phyloP scores from a whole-genome alignment of 2,329 filamentous ascomycete species.

The Fusarium mangiferae region DNA sequence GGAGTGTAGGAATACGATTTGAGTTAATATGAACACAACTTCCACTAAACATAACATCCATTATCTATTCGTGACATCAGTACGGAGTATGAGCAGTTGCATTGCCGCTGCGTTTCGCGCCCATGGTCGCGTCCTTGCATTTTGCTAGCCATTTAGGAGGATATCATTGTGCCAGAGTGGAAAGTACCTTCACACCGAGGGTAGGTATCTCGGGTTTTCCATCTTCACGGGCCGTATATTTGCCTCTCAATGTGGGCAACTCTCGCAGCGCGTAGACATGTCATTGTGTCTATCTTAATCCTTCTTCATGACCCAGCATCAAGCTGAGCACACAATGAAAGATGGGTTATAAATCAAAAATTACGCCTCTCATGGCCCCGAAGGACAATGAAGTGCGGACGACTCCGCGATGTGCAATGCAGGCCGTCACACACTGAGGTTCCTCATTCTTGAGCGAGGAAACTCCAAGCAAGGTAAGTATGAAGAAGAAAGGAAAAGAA shows the following conservation, averaged over 20 bases:
- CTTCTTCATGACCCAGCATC: conserved; percentile 48
- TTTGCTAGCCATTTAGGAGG: too few species aligned
- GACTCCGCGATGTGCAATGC: conserved; percentile 67
- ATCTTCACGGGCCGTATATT: too few species aligned
- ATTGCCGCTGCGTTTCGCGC: background rate
- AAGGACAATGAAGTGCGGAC: conserved; percentile 62
- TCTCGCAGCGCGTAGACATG: background rate
- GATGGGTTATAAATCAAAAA: conserved; percentile 57
- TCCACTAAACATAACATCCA: background rate
- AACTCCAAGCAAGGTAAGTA: conserved; percentile 64
- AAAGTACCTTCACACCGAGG: too few species aligned
- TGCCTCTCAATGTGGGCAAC: too few species aligned
- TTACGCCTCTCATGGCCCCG: conserved; percentile 64
- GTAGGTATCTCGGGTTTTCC: too few species aligned
- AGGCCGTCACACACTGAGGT: conserved; percentile 58
- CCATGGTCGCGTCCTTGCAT: too few species aligned
- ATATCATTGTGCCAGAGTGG: too few species aligned
- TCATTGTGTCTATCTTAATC: fast-evolving
- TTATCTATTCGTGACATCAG: background rate
- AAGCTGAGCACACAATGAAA: conserved; percentile 58
- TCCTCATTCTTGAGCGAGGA: conserved; percentile 58
- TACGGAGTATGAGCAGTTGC: background rate
- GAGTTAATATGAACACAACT: background rate
- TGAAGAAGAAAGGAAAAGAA: conserved; percentile 57
- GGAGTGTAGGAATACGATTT: background rate